Base-by-base conservation (phyloP, 2,329 filamentous ascomycete species). In the Fusarium praegraminearum region DNA sequence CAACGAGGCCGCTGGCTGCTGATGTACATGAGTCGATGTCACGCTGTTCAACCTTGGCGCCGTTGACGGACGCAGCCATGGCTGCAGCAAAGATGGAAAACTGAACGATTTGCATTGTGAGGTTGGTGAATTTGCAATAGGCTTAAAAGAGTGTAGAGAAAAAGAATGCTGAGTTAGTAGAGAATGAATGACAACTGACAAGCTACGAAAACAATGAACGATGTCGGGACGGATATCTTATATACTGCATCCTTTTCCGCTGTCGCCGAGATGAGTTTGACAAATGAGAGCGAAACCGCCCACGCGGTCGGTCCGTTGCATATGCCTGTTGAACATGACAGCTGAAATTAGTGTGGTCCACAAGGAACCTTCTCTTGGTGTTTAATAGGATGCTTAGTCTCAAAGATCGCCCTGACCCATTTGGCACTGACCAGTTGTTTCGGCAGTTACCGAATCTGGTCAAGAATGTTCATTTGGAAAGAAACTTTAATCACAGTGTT, bases 381-480 rank as follows among this genome's bases (percentile, higher is more conserved):
- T 16, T 1, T 54, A 6, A 54, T 54, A 45, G 51, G 30, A 28
- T 10, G 1, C 2, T 2, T 9, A 2, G 11, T 7, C n/a, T 10
- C 10, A 26, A 44, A 24, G 38, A 44, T 53, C 26, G 7, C 4
- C 50, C 11, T 45, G 41, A 26, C 24, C 41, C 41, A 28, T 28
- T 28, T 15, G 16, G 50, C 38, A 44, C 16, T 32, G 26, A 44
- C 35, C 20, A 30, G 1, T 44, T 53, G 20, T 45, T 22, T 54
- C 51, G 51, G 51, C 28, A 54, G 22, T 55, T 46, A 47, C 52
- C 18, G 52, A 55, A 46, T 44, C 0, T n/a, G 9, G 47, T 35
- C 16, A 50, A 36, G 32, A 36, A 36, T 3, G 5, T 36, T 50
- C 47, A 50, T 35, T 36, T 35, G 7, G 0, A 7, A 8, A 18